phyloP scores from a whole-genome alignment of 2,329 filamentous ascomycete genomes.

The Exophiala alcalophila region DNA sequence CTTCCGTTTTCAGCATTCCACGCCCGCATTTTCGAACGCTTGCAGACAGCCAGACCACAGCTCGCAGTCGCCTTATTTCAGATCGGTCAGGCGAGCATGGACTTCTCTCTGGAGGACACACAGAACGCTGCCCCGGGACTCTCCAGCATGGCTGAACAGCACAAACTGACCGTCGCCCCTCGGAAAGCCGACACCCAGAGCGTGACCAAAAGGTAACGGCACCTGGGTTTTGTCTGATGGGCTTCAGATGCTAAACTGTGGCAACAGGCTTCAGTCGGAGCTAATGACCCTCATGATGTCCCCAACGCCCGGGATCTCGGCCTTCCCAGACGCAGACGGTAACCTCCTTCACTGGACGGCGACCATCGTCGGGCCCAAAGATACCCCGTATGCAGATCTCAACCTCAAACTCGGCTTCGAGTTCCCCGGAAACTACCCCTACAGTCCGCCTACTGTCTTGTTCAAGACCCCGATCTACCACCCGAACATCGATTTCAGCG shows the following conservation, averaged over 20 bases:
- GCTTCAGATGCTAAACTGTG: no score
- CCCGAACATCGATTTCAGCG: conserved; percentile 96
- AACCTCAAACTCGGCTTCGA: conserved; percentile 88
- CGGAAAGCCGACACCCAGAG: conserved; percentile 66
- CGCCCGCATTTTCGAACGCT: conserved; percentile 16
- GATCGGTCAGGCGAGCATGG: conserved; percentile 40
- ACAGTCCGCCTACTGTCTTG: conserved; percentile 81
- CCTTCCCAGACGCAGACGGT: conserved; percentile 85
- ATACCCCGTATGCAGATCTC: conserved; percentile 84
- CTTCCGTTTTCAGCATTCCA: conserved; percentile 29
- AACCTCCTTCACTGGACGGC: conserved; percentile 91
- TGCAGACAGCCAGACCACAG: conserved; percentile 15
- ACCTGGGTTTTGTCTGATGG: no score
- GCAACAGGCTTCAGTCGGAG: conserved; percentile 83
- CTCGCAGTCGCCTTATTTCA: conserved; percentile 5
- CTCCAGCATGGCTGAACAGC: conserved; percentile 50
- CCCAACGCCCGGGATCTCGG: conserved; percentile 86
- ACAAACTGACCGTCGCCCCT: conserved; percentile 57
- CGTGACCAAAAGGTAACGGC: conserved; percentile 69
- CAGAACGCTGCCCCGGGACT: conserved; percentile 67
- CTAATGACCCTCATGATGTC: conserved; percentile 98
- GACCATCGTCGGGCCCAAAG: conserved; percentile 85
- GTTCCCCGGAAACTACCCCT: conserved; percentile 92
- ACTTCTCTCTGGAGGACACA: conserved; percentile 58
- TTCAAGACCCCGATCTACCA: conserved; percentile 99